Evolutionary conservation across 495 filamentous ascomycete species (phyloP).

Genomic region (Tuber indicum): DNA sequence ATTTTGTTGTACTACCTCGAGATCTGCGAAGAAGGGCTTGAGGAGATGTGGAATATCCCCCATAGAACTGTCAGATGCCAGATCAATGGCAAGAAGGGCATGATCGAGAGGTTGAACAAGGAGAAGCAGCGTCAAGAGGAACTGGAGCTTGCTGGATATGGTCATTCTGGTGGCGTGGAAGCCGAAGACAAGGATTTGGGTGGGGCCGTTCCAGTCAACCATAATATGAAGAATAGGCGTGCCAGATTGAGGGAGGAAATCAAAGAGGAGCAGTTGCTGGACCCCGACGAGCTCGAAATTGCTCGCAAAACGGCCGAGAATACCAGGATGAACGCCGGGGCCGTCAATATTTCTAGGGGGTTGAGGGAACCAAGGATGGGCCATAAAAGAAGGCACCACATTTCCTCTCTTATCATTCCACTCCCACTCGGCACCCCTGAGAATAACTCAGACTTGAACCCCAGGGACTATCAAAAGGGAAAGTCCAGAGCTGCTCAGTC

Average conservation of each 20-base stretch:
- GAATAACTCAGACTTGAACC: background rate
- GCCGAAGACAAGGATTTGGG: background rate
- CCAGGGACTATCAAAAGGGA: background rate
- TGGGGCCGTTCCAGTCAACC: background rate
- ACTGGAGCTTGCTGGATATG: background rate
- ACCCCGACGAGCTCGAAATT: background rate
- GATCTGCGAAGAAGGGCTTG: background rate
- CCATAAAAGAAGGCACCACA: background rate
- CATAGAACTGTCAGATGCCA: background rate
- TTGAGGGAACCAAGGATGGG: background rate
- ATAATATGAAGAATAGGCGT: background rate
- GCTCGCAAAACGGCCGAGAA: background rate
- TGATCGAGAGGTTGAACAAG: background rate
- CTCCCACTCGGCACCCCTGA: background rate
- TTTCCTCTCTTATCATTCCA: background rate
- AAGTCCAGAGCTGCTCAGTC: background rate
- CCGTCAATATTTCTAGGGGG: background rate
- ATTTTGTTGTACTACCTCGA: background rate
- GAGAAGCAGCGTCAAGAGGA: background rate
- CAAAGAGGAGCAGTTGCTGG: background rate
- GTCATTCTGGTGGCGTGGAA: background rate
- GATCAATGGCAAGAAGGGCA: background rate
- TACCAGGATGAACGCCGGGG: background rate
- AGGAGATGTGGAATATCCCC: background rate
- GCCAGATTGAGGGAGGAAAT: background rate